Base-by-base conservation (phyloP, 2,329 filamentous ascomycete genomes). In the Orbilia brochopaga region DNA sequence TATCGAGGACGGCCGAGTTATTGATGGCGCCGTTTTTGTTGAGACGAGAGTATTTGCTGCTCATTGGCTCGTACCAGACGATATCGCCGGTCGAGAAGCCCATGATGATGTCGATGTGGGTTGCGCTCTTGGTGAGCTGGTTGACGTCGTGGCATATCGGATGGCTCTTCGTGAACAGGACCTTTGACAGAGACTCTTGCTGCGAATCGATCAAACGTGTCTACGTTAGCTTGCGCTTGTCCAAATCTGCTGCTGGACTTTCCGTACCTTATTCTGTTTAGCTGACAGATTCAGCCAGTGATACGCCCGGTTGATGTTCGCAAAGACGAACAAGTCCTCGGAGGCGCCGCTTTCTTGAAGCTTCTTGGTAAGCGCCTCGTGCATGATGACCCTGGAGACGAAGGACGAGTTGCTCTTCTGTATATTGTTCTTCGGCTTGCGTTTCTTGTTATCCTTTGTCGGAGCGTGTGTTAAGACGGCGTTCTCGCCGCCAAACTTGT, bases 371-470 rank as follows among this genome's bases (percentile, higher is more conserved):
- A 95, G 80, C 2, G 84, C 84, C 76, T 99, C 94, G 77, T 96
- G 90, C 15, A 92, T 88, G 74, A 97, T 96, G 32, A 97, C 93
- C 61, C 94, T 84, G n/a, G 93, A 97, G 30, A 99, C 94, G 78
- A 97, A 99, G 0, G 93, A 96, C 8, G 94, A 99, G 80, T 96
- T 97, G 81, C 92, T 97, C 83, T 99, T 99, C 58, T 93, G 88
- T 79, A 99, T 94, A 79, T 95, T 97, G 80, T 93, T 97, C 84
- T 97, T 99, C 1, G 94, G 94, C 79, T 99, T 99, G 78, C 88
- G 86, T 78, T 87, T 85, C 83, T 97, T 97, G 44, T 86, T 84
- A 77, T 92, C 90, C 77, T 91, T 91, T 30, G 84, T 83, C 57
- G 85, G 84, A 17, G 84, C 83, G 19, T 64, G 66, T 1, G 86